phyloP scores from a whole-genome alignment of 2,329 filamentous ascomycete species.

The Aspergillus transmontanensis region DNA sequence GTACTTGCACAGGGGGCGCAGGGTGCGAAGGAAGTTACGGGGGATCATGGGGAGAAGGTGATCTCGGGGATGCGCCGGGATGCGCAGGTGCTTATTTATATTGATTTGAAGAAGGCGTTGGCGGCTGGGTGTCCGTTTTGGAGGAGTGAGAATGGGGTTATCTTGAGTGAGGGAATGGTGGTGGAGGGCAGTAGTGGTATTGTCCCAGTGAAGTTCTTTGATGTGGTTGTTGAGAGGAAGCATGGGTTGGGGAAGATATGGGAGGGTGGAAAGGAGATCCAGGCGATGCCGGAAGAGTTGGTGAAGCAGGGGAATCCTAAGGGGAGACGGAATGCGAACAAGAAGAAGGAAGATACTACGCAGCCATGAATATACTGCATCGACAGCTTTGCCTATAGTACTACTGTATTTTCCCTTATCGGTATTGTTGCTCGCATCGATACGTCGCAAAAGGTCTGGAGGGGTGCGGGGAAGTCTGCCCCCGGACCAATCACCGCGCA shows the following conservation, averaged over 20 bases:
- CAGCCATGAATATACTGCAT: too few relatives aligned
- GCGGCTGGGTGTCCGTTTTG: slow-evolving; percentile 69
- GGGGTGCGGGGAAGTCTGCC: not conserved
- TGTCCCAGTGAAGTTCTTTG: slow-evolving; percentile 69
- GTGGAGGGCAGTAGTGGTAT: slow-evolving; percentile 59
- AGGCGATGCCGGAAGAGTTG: slow-evolving; percentile 50
- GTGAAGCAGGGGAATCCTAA: slow-evolving; percentile 41
- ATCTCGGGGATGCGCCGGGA: slow-evolving; percentile 79
- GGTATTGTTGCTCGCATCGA: not conserved
- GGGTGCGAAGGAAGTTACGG: slow-evolving; percentile 18
- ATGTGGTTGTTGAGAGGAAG: slow-evolving; percentile 72
- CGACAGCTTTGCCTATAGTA: too few relatives aligned
- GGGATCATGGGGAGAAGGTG: slow-evolving; percentile 45
- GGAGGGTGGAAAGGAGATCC: slow-evolving; percentile 55
- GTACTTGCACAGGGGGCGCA: slow-evolving; percentile 32
- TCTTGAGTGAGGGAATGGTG: slow-evolving; percentile 59
- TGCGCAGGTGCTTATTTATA: slow-evolving; percentile 75
- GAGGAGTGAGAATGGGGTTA: slow-evolving; percentile 75
- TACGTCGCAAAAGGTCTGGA: not conserved
- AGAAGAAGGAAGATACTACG: slow-evolving; percentile 1
- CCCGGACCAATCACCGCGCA: not conserved
- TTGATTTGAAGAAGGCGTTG: slow-evolving; percentile 71
- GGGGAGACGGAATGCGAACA: slow-evolving; percentile 17
- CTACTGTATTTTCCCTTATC: not conserved
- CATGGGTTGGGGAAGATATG: slow-evolving; percentile 73